Base-by-base conservation (phyloP, 306 rosid species). In the Gastrolobium villosum region DNA sequence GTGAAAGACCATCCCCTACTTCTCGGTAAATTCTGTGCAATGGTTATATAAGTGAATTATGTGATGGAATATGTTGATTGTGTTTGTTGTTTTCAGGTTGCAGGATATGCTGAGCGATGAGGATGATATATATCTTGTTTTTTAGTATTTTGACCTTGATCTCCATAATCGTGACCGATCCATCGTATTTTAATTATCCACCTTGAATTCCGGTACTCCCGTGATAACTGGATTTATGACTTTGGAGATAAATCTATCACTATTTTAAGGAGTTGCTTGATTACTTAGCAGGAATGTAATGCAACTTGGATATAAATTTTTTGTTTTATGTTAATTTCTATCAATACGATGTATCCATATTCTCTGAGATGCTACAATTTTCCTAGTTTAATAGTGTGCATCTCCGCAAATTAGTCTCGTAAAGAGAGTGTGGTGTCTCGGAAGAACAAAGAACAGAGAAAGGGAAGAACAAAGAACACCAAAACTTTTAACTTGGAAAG, bases 71-170 rank as follows among this genome's bases (percentile, higher is more conserved):
- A 4, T 36, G 10, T 54, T 52, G 31, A 53, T 52, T 70, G 14
- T 70, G 41, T 7, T 61, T 75, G 36, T 5, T 76, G 55, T 54
- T 50, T 52, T 40, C 55, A 76, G 81, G 11, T 53, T 76, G 74
- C n/a, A 28, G 28, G 6, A 52, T 13, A 65, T 65, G 65, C 10
- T 50, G 1, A 6, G 1, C 30, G 13, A 3, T 5, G 28, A 4
- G 10, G 4, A 30, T n/a, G 57, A 30, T 0, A 3, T 77, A 9
- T 65, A 8, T 77, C 56, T 65, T 31, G 74, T 65, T 30, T 65
- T 65, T 8, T 46, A 77, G 66, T 5, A 5, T 65, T 1, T 30
- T 53, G 5, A 54, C n/a, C 1, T 0, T 1, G 34, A 13, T 41
- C 74, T 77, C 13, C 15, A 4, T 7, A 34, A 2, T 3, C 81